Conservation (phyloP, 768 basidiomycete species). For the Leccinum uliginosum region DNA sequence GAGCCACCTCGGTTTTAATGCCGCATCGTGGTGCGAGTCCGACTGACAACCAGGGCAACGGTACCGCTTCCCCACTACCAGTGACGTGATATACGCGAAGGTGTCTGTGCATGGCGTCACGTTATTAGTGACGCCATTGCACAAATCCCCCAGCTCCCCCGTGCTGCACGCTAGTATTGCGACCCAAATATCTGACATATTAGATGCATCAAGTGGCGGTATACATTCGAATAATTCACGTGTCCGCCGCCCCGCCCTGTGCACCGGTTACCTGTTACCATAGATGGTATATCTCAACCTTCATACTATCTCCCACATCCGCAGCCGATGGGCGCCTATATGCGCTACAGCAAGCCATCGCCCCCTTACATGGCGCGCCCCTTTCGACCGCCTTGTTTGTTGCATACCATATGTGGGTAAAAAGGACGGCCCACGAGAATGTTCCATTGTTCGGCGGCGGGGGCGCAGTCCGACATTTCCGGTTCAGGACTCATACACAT, state of each 20-base stretch:
- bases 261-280: background rate
- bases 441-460: conserved; percentile 7
- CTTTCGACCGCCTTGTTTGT: conserved; percentile 1
- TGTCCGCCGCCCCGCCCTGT: background rate
- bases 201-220: background rate
- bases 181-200: background rate
- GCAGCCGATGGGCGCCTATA: background rate
- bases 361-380: background rate
- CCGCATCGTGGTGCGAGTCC: background rate
- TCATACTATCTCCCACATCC: background rate
- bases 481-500: background rate
- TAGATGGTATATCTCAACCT: background rate
- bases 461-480: background rate
- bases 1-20: background rate
- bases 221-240: background rate
- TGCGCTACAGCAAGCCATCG: conserved; percentile 21
- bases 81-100: background rate
- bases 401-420: background rate
- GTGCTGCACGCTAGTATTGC: background rate
- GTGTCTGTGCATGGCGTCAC: too few relatives aligned
- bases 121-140: background rate
- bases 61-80: background rate
- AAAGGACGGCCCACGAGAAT: background rate
- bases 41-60: background rate
- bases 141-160: background rate